Base-by-base conservation (phyloP, 2,329 filamentous ascomycete genomes). In the Fusarium poae region DNA sequence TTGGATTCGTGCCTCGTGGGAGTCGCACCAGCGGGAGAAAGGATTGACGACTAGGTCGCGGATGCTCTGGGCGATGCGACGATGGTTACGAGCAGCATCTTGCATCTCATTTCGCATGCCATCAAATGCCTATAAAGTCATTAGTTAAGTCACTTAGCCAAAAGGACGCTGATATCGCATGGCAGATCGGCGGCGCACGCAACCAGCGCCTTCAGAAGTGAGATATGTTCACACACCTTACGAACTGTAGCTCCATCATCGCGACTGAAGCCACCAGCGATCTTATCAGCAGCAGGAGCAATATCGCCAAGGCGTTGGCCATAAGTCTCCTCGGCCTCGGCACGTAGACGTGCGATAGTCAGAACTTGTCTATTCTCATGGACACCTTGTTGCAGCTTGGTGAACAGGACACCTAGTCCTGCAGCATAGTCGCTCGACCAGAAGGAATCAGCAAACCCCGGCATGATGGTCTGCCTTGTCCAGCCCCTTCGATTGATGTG, bases 401-500 rank as follows among this genome's bases (percentile, higher is more conserved):
- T 90, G 77, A 98, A 99, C 70, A 99, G 88, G 70, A 98, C 94
- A 57, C 95, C 94, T 71, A 99, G 88, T 67, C 96, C 89, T 85
- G 92, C 94, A 79, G 95, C 95, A 86, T 98, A 98, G 86, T 99
- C 96, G 78, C 89, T 89, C 67, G 96, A 97, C 96, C 96, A 99
- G 83, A 99, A 98, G 51, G 94, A 97, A 82, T 95, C 93, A 73
- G 94, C 90, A 82, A 99, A 98, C 75, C 92, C 89, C 73, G 92
- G 91, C 92, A 95, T 95, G 78, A 80, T 89, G 71, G 69, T 59
- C 70, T 68, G 65, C 72, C 72, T 74, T 72, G 49, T 65, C 68
- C 71, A 69, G 50, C 70, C 68, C 67, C 63, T 71, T 74, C 62
- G 59, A 65, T 61, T 55, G 56, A 60, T 57, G 45, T 29, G 53